Evolutionary conservation across 2,329 filamentous ascomycete species (phyloP).

Genomic region (Aspergillus neotritici): DNA sequence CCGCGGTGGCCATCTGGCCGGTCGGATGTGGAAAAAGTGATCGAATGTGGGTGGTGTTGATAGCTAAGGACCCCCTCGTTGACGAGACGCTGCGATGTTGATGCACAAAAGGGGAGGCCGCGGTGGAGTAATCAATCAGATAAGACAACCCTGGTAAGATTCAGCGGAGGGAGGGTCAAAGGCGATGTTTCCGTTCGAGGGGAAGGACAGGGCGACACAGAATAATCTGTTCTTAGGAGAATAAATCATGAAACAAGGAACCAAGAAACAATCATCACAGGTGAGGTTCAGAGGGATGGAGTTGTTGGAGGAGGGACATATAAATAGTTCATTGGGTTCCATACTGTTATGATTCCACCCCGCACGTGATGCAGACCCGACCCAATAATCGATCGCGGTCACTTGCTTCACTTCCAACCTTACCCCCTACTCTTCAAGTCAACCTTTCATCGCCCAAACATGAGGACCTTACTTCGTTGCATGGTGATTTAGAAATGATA

Average conservation of each 20-base stretch:
- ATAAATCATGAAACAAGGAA: constrained; percentile 6
- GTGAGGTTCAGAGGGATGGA: too few species aligned
- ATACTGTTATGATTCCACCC: too few species aligned
- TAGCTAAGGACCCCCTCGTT: too few species aligned
- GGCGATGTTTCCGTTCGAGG: too few species aligned
- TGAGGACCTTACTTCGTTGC: not conserved
- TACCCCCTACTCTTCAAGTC: too few species aligned
- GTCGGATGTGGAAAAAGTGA: not conserved
- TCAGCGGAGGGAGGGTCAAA: not conserved
- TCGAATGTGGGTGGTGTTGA: not conserved
- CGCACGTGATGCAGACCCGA: too few species aligned
- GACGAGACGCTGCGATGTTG: too few species aligned
- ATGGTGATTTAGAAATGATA: not conserved
- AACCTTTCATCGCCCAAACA: too few species aligned
- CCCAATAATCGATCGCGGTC: too few species aligned
- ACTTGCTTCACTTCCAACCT: too few species aligned
- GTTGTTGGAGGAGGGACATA: too few species aligned
- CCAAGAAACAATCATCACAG: not conserved
- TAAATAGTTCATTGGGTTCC: not conserved
- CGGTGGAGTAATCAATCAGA: constrained; percentile 1
- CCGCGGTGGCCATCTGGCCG: constrained; percentile 27
- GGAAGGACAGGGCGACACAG: not conserved
- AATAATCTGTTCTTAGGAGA: not conserved
- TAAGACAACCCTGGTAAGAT: not conserved
- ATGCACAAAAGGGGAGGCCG: not conserved